phyloP scores from a whole-genome alignment of 225 moss, liverwort and hornwort species.

The Climacium dendroides region DNA sequence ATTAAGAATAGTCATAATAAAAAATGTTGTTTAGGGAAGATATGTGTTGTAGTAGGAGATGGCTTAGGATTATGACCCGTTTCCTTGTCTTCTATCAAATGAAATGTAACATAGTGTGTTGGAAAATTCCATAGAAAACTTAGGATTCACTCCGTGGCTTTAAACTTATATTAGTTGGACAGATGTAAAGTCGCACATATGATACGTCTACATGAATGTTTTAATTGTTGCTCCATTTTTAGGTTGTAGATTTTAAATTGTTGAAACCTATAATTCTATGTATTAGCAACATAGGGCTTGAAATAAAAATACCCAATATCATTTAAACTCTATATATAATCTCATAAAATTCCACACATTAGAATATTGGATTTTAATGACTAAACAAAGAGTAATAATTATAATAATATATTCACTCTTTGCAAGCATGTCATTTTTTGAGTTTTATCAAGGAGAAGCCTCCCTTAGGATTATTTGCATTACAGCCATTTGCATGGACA shows the following conservation, averaged over 20 bases:
- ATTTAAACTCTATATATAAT: background rate
- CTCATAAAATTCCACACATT: background rate
- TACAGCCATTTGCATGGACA: background rate
- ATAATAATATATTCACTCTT: background rate
- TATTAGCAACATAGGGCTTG: background rate
- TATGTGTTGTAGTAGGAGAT: background rate
- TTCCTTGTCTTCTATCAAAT: background rate
- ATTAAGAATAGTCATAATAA: background rate
- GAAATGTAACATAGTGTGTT: background rate
- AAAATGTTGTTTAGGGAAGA: accelerated
- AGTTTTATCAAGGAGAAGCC: background rate
- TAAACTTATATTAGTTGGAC: background rate
- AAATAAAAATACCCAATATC: background rate
- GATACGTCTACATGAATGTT: background rate
- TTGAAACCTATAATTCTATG: accelerated
- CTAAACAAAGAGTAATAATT: background rate
- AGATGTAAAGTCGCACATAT: background rate
- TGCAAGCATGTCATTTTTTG: too few relatives aligned
- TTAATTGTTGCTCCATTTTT: accelerated
- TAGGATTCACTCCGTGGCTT: accelerated
- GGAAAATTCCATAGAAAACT: background rate
- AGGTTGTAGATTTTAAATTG: background rate
- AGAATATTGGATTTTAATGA: background rate
- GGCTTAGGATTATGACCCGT: background rate
- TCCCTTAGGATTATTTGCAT: background rate